phyloP scores from a whole-genome alignment of 441 rosid species.

The Lepidium campestre region DNA sequence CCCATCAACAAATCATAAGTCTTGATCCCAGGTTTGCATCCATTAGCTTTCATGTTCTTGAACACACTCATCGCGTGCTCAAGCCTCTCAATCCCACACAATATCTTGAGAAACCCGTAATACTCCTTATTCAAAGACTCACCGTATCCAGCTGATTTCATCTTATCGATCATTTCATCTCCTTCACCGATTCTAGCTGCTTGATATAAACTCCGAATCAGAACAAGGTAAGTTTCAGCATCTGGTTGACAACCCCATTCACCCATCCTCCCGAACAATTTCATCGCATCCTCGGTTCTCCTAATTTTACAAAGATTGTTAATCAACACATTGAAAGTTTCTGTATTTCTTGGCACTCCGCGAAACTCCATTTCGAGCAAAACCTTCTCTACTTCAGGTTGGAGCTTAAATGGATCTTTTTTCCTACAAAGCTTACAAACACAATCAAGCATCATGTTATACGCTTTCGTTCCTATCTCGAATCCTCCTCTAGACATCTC shows the following conservation, averaged over 20 bases:
- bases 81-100: conserved; percentile 93
- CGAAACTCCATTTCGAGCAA: conserved; percentile 76
- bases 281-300: conserved; percentile 75
- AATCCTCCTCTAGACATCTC: conserved; percentile 96
- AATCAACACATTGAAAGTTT: conserved; percentile 78
- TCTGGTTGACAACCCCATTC: conserved; percentile 83
- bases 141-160: conserved; percentile 71
- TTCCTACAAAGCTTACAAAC: conserved; percentile 81
- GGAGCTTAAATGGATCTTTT: conserved; percentile 71
- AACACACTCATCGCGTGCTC: conserved; percentile 85
- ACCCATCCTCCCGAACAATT: conserved; percentile 66
- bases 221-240: conserved; percentile 50
- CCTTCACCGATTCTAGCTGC: conserved; percentile 90
- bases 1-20: conserved; percentile 78
- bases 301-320: conserved; percentile 73
- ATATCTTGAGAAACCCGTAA: conserved; percentile 63
- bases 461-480: conserved; percentile 65
- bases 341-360: conserved; percentile 80
- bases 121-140: conserved; percentile 48
- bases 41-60: conserved; percentile 70
- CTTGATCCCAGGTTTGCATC: conserved; percentile 66
- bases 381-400: conserved; percentile 64
- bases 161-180: conserved; percentile 84
- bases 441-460: conserved; percentile 74
- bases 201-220: conserved; percentile 79